Conservation (phyloP, 805 yeast species). For the Ogataea trehaloabstinens region DNA sequence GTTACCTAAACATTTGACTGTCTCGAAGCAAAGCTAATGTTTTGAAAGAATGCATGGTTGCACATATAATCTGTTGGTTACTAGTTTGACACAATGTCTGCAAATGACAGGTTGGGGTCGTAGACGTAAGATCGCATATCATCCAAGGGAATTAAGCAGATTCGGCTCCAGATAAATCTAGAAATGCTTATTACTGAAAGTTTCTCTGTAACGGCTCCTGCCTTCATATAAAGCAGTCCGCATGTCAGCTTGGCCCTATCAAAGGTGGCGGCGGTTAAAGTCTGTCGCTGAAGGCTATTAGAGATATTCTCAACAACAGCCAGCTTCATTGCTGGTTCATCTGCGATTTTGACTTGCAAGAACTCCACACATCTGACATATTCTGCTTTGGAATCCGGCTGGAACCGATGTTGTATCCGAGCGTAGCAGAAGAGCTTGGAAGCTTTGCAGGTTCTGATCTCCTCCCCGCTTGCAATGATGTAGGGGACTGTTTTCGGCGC, state of each 20-base stretch:
- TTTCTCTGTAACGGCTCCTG: conserved; percentile 1
- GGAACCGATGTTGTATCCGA: conserved; percentile 8
- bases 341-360: conserved; percentile 8
- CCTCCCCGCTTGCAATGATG: conserved; percentile 6
- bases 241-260: conserved; percentile 4
- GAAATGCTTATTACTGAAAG: conserved; percentile 9
- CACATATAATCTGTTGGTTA: too few relatives aligned
- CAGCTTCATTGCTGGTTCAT: conserved; percentile 6
- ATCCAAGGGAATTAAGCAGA: conserved; percentile 13
- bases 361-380: conserved; percentile 15
- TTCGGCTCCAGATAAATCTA: conserved; percentile 13
- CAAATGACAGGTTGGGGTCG: conserved; percentile 11
- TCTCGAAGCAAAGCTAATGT: too few relatives aligned
- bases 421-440: conserved; percentile 11
- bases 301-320: conserved; percentile 13
- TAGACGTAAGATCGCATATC: conserved; percentile 8
- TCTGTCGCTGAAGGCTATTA: conserved; percentile 6
- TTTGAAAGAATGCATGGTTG: too few relatives aligned
- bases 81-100: conserved; percentile 15
- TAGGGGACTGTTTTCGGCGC: conserved; percentile 5
- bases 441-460: conserved; percentile 3
- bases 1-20: too few relatives aligned
- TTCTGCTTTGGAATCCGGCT: conserved; percentile 1
- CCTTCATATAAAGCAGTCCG: conserved; percentile 7
- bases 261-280: conserved; percentile 3